Conservation (phyloP, 176 grass and related monocot genomes). For the Juncus effusus region DNA sequence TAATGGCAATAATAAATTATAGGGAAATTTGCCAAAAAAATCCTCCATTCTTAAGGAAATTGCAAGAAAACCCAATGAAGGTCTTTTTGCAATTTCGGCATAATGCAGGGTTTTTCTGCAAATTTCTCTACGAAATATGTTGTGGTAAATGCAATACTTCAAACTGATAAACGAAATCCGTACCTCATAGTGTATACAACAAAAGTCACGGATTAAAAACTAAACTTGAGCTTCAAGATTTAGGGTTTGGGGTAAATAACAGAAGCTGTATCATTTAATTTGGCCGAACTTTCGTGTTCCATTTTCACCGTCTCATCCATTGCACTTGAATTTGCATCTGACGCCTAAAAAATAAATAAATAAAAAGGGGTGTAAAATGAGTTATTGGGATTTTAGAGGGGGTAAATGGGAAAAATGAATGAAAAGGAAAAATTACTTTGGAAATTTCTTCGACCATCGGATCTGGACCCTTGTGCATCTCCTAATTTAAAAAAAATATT, state of each 20-base stretch:
- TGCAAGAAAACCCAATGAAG: too few species aligned
- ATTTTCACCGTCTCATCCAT: conserved; percentile 13
- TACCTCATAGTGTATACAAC: too few species aligned
- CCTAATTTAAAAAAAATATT: conserved; percentile 3
- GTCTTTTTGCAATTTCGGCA: too few species aligned
- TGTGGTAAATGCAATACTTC: too few species aligned
- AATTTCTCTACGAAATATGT: too few species aligned
- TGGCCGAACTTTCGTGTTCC: conserved; percentile 10
- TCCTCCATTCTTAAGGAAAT: too few species aligned
- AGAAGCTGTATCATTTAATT: conserved; percentile 15
- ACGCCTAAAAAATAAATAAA: conserved; percentile 7
- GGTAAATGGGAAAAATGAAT: background rate
- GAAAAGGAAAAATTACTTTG: conserved; percentile 4
- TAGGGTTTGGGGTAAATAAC: conserved; percentile 28
- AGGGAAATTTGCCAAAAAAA: too few species aligned
- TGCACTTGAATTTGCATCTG: conserved; percentile 20
- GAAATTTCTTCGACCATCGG: conserved; percentile 15
- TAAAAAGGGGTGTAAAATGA: conserved; percentile 2
- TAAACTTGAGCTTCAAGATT: background rate
- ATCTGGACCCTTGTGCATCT: conserved; percentile 16
- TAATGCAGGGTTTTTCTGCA: too few species aligned
- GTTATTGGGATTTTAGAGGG: background rate
- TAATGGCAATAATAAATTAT: too few species aligned
- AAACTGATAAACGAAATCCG: too few species aligned
- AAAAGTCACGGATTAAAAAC: too few species aligned